These are phyloP conservation scores for Clavispora phyllophila DNA, from an alignment of 805 yeast genomes.

Conservation along the genomic window DNA sequence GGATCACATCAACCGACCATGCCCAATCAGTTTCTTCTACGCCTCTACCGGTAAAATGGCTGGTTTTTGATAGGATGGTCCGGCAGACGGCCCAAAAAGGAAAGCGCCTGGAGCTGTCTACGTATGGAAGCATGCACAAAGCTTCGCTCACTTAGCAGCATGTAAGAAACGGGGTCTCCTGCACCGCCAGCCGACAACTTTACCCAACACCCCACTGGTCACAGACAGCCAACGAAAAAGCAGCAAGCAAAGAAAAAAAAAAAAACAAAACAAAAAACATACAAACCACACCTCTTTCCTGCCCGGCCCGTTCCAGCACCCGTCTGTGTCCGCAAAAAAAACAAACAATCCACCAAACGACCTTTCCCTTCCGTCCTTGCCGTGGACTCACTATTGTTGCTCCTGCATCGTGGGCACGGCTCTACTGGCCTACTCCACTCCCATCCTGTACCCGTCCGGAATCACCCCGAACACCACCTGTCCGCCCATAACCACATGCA, in stretches of 20 bases:
- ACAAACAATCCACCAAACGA: not conserved
- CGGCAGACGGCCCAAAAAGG: not conserved
- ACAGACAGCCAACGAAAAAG: not conserved
- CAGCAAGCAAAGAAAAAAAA: not conserved
- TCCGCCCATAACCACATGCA: not conserved
- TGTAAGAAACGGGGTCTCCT: not conserved
- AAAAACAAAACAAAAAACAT: too few relatives aligned
- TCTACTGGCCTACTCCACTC: not conserved
- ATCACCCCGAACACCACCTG: not conserved
- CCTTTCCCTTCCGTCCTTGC: not conserved
- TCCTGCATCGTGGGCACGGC: not conserved
- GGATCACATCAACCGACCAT: too few relatives aligned
- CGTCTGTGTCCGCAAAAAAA: not conserved
- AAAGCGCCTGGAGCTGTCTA: not conserved
- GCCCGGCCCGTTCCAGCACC: too few relatives aligned
- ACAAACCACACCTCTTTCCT: too few relatives aligned
- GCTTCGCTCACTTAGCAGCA: not conserved
- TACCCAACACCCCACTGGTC: not conserved
- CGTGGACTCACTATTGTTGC: not conserved
- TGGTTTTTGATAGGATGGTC: too few relatives aligned
- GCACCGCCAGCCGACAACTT: not conserved
- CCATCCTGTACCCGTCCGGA: not conserved
- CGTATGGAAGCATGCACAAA: constrained; percentile 1
- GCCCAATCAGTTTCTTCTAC: too few relatives aligned
- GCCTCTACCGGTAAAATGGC: too few relatives aligned